A percentile compares a stretch with the other conserved stretches of the same genome.
Conservation (phyloP, 352 stramenopile species). For the Phytopythium chamaehyphon region DNA sequence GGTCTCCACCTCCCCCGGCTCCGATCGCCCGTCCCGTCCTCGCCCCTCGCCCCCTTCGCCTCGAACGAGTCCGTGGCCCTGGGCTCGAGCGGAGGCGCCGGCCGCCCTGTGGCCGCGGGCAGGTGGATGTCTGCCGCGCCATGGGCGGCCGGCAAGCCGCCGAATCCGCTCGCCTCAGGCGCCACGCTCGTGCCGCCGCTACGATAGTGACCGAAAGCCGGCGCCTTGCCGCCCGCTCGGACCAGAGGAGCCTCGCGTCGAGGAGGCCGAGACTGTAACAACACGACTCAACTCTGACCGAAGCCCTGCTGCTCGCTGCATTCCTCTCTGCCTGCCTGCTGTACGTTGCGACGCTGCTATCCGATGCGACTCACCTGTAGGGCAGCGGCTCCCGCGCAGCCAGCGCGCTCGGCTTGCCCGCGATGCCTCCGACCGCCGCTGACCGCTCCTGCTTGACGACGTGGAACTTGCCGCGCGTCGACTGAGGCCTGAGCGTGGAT, state of each 20-base stretch:
- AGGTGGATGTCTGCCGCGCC: neutral
- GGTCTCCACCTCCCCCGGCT: neutral
- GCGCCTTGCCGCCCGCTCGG: neutral
- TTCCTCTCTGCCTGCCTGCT: too few relatives aligned
- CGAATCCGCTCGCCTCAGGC: neutral
- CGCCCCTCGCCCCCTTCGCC: neutral
- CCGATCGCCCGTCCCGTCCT: constrained; percentile 3
- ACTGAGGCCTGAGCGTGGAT: constrained; percentile 10
- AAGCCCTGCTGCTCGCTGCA: too few relatives aligned
- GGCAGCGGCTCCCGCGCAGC: constrained; percentile 42
- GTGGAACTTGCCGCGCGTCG: constrained; percentile 35
- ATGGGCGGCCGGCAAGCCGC: neutral
- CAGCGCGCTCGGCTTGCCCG: constrained; percentile 35
- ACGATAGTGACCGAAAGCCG: neutral
- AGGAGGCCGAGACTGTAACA: neutral
- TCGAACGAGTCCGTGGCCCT: neutral
- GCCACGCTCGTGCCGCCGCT: too few relatives aligned
- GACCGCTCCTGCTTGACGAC: constrained; percentile 34
- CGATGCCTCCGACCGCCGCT: constrained; percentile 28
- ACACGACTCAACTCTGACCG: too few relatives aligned
- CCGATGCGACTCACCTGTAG: constrained; percentile 35
- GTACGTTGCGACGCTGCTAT: neutral
- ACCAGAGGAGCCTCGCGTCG: neutral
- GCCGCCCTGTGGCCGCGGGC: neutral
- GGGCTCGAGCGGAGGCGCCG: neutral